Evolutionary conservation across 768 basidiomycete species (phyloP), one percentile per base, ranked within the genome.

Genomic region (Lyophyllum atratum): DNA sequence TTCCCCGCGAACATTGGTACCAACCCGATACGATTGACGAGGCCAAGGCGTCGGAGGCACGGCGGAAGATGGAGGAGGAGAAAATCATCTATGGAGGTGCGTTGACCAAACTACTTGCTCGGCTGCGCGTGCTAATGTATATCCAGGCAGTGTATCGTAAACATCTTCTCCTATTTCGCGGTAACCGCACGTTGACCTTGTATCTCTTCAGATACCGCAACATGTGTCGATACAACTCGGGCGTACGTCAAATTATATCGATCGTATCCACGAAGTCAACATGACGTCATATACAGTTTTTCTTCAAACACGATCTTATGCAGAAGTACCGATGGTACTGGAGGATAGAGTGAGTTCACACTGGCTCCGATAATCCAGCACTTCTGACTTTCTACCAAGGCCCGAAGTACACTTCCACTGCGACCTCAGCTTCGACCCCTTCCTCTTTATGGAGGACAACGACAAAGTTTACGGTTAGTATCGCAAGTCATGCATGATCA

Each of bases 11-110:
- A 1, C 82, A 92, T 55, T 94, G 92, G 92, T 72, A 74, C 58
- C 92, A 93, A 60, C 92, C 92, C 0, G 77, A 80, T 40, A 90
- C 79, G 83, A 86, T 94, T 58, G 88, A 94, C 68, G 90, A 93
- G 70, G 74, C 61, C 64, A 82, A 80, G 64, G 92, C 91, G 0
- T 75, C 68, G 0, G 74, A 72, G 10, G 76, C 78, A 5, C 73
- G 91, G 48, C 73, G 85, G 26, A 76, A 83, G 46, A 89, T 94
- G 90, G 68, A 78, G 46, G 79, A 79, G 40, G 71, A 75, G 21
- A 64, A 71, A 3, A 70, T 80, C 28, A 77, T 78, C 7, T 80
- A 80, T 51, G 79, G 76, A 44, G 79, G 79, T 74, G 39, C 51
- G 76, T 74, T 0, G 29, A 22, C 10, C 26, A 24, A 31, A 9